A percentile compares a stretch with the other conserved stretches of the same genome.
These are phyloP conservation scores for Cyamopsis tetragonoloba DNA, from an alignment of 306 rosid species.

Conservation along the genomic window DNA sequence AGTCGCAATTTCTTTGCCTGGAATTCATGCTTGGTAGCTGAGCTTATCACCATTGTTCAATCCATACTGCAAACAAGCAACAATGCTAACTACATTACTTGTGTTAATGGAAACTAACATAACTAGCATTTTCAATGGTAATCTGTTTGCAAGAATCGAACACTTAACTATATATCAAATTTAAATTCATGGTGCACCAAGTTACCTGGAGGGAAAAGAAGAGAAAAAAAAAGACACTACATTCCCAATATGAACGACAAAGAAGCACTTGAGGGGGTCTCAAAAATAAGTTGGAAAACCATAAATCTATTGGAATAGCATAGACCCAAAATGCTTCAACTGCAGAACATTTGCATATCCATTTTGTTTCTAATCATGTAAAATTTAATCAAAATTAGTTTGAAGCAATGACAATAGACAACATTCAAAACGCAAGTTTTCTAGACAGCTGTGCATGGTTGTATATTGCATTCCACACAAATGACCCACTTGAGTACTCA, in stretches of 20 bases:
- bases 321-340: neutral
- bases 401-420: neutral
- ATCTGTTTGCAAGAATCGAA: neutral
- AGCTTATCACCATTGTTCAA: constrained; percentile 46
- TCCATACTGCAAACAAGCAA: constrained; percentile 65
- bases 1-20: constrained; percentile 36
- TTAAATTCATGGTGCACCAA: neutral
- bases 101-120: neutral
- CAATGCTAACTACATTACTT: constrained; percentile 9
- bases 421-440: neutral
- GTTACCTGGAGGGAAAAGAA: neutral
- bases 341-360: constrained; percentile 2
- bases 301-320: neutral
- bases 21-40: constrained; percentile 36
- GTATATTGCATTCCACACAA: neutral
- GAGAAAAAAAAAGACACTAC: neutral
- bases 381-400: neutral
- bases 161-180: neutral
- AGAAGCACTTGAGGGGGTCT: neutral
- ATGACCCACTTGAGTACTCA: neutral
- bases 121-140: neutral
- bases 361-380: neutral
- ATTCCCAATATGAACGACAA: neutral
- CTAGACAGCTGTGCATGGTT: neutral
- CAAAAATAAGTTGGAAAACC: constrained; percentile 9